phyloP scores from a whole-genome alignment of 2,329 filamentous ascomycete genomes.

The Microdochium nivale region DNA sequence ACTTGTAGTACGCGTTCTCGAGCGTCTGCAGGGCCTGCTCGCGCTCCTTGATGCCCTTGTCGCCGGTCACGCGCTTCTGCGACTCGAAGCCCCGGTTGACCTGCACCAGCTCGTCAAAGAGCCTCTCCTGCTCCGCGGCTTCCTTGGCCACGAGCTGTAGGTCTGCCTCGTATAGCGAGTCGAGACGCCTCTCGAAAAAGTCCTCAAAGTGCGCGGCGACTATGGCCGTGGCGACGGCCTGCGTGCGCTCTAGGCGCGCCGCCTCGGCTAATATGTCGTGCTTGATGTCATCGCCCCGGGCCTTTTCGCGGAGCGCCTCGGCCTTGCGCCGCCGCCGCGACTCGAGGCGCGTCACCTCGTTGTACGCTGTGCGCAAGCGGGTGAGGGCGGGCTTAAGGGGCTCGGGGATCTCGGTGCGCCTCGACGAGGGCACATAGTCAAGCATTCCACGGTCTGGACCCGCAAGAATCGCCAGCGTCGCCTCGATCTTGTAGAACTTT shows the following conservation, averaged over 20 bases:
- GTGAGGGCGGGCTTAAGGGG: conserved; percentile 72
- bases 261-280: conserved; percentile 76
- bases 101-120: conserved; percentile 60
- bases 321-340: conserved; percentile 71
- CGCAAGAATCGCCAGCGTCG: conserved; percentile 65
- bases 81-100: conserved; percentile 72
- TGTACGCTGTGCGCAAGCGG: conserved; percentile 69
- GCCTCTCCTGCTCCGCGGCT: conserved; percentile 63
- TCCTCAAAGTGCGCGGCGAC: conserved; percentile 86
- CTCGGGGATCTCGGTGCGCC: conserved; percentile 70
- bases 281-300: conserved; percentile 81
- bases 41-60: conserved; percentile 57
- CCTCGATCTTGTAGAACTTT: conserved; percentile 70
- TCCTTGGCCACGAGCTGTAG: conserved; percentile 64
- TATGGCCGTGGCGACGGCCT: conserved; percentile 68
- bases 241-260: conserved; percentile 74
- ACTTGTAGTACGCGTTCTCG: conserved; percentile 88
- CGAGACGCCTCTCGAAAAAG: conserved; percentile 77
- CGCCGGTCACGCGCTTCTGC: conserved; percentile 59
- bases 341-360: conserved; percentile 78
- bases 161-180: conserved; percentile 69
- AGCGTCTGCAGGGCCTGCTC: conserved; percentile 81
- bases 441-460: conserved; percentile 75
- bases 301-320: conserved; percentile 69
- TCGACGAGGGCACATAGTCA: conserved; percentile 81